Percentiles rank a stretch among this genome's conserved stretches.
Evolutionary conservation across 345 rosid genomes (phyloP).

Genomic region (Linum lewisii): DNA sequence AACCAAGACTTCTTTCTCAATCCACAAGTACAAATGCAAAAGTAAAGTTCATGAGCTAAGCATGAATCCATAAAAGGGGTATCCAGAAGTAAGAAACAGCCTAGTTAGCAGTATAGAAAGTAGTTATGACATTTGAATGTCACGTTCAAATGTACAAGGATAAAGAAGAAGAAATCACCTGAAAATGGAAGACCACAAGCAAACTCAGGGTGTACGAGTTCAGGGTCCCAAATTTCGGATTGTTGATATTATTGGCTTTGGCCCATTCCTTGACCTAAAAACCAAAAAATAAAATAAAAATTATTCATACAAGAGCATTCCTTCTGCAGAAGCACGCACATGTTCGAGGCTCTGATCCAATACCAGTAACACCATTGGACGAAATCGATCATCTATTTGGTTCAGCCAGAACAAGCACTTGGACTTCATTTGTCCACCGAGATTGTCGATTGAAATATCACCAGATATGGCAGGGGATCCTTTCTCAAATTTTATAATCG

Average conservation of each 20-base stretch:
- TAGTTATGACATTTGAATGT: no score
- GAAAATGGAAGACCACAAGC: conserved; percentile 88
- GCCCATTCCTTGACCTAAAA: conserved; percentile 99
- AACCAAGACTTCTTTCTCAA: background rate
- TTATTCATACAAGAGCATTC: conserved; percentile 3
- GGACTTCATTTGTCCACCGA: conserved; percentile 67
- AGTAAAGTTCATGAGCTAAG: background rate
- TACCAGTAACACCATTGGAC: conserved; percentile 74
- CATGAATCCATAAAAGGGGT: no score
- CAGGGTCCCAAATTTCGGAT: conserved; percentile 56
- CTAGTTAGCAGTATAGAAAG: no score
- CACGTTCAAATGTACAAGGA: background rate
- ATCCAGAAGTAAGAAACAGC: no score
- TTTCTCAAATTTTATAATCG: conserved; percentile 63
- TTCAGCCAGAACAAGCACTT: conserved; percentile 69
- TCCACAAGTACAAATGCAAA: background rate
- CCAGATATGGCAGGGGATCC: conserved; percentile 47
- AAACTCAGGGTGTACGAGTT: conserved; percentile 79
- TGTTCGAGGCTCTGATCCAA: conserved; percentile 10
- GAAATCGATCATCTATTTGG: conserved; percentile 74
- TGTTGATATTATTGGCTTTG: conserved; percentile 64
- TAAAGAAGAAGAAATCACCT: conserved; percentile 33
- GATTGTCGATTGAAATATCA: conserved; percentile 76
- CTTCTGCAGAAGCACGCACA: conserved; percentile 1
- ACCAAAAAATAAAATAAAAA: conserved; percentile 4